Conservation (phyloP, 257 asterid genomes). For the Solanum megistacrolobum region DNA sequence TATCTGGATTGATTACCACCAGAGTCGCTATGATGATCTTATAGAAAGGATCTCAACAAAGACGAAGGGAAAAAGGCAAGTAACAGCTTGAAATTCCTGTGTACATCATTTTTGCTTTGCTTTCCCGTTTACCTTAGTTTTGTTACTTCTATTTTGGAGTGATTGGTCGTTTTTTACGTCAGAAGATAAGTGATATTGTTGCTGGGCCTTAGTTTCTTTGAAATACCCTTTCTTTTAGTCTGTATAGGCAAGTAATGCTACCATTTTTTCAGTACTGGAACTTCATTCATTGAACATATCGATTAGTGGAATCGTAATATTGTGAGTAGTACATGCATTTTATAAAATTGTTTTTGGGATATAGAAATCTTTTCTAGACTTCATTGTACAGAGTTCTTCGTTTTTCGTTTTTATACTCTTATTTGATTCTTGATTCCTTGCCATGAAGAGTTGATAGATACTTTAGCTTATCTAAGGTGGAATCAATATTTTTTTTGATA, state of each 20-base stretch:
- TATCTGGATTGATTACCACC: slow-evolving; percentile 71
- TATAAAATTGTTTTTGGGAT: not conserved
- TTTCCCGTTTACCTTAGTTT: not conserved
- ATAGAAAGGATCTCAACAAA: slow-evolving; percentile 40
- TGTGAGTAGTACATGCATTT: not conserved
- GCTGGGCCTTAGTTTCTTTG: not conserved
- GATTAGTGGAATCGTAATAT: not conserved
- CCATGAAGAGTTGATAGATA: not conserved
- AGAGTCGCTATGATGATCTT: slow-evolving; percentile 50
- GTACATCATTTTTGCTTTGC: not conserved
- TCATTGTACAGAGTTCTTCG: not conserved
- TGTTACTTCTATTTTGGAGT: not conserved
- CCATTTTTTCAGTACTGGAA: slow-evolving; percentile 7
- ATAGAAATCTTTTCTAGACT: not conserved
- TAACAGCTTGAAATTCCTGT: slow-evolving; percentile 20
- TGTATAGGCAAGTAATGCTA: slow-evolving; percentile 20
- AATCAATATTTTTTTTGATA: no score
- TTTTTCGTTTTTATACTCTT: not conserved
- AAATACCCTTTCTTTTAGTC: slow-evolving; percentile 4
- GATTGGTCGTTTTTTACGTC: not conserved
- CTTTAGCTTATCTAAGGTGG: not conserved
- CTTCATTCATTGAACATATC: not conserved
- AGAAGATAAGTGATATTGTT: not conserved
- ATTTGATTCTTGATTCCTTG: not conserved
- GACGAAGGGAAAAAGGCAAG: slow-evolving; percentile 36